phyloP scores from a whole-genome alignment of 2,329 filamentous ascomycete genomes.

The Microsporum audouinii region DNA sequence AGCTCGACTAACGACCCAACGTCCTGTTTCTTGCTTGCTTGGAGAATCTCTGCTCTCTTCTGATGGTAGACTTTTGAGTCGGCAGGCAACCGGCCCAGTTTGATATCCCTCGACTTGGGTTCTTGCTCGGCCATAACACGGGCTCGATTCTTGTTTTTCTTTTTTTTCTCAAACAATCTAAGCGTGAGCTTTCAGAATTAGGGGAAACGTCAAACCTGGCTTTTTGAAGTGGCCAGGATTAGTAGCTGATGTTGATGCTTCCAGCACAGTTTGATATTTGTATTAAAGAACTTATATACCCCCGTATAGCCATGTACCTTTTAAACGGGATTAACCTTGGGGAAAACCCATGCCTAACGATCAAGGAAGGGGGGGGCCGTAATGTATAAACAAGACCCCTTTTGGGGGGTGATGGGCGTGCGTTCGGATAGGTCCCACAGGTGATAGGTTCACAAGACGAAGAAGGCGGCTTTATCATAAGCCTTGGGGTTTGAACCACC shows the following conservation, averaged over 20 bases:
- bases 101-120: background rate
- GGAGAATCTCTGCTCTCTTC: conserved; percentile 42
- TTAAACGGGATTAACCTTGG: background rate
- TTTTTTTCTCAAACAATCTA: no score
- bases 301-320: background rate
- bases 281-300: background rate
- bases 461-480: background rate
- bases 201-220: background rate
- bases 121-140: background rate
- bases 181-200: background rate
- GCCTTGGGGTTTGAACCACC: background rate
- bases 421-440: background rate
- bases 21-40: conserved; percentile 51
- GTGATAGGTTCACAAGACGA: background rate
- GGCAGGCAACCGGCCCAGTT: background rate
- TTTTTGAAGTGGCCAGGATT: background rate
- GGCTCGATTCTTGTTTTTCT: background rate
- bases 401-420: background rate
- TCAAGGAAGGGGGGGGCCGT: background rate
- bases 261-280: background rate
- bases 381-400: background rate
- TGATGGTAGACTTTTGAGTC: background rate
- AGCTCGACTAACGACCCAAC: conserved; percentile 45
- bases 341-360: background rate
- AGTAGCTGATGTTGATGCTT: no score